Percentiles rank a stretch among this genome's conserved stretches.
phyloP scores from a whole-genome alignment of 305 asterid species.

The Fraxinus ornus region DNA sequence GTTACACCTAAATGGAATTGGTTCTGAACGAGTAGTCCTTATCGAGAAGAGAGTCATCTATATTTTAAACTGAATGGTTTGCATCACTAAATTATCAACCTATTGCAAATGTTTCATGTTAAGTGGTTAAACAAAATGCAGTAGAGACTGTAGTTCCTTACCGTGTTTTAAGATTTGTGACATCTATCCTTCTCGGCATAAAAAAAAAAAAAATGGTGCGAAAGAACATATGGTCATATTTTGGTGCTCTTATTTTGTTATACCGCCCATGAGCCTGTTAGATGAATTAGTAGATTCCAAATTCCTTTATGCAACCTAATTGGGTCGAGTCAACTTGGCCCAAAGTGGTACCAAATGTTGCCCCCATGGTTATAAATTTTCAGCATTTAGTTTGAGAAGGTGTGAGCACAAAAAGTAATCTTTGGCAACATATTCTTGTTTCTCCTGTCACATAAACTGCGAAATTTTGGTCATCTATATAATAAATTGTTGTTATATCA shows the following conservation, averaged over 20 bases:
- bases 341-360: neutral
- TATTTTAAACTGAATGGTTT: neutral
- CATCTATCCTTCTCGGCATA: neutral
- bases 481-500: neutral
- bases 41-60: neutral
- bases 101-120: neutral
- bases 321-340: neutral
- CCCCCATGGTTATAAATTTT: neutral
- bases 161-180: neutral
- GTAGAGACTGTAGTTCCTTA: neutral
- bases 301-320: neutral
- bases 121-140: neutral
- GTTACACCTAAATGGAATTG: neutral
- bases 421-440: neutral
- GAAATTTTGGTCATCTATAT: neutral
- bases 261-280: neutral
- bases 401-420: neutral
- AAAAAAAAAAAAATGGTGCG: neutral
- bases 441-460: neutral
- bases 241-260: neutral
- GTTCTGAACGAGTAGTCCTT: neutral
- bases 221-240: neutral
- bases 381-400: neutral
- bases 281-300: neutral
- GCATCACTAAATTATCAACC: neutral